Evolutionary conservation across 1,284 basidiomycete genomes (phyloP).

Genomic region (Inonotus obliquus): DNA sequence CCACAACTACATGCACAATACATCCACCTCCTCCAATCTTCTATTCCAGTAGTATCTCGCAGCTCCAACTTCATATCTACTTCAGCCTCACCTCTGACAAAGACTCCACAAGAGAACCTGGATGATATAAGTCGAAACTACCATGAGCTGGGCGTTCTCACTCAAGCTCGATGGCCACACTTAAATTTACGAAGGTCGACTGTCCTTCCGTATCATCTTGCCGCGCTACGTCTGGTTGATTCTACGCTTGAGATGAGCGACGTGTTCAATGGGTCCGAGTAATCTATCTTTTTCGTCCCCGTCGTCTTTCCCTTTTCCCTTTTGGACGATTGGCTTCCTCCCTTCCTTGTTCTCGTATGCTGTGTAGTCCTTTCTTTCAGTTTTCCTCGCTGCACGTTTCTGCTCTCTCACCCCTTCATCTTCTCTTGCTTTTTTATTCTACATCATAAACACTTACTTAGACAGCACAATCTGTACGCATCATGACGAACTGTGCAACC

Average conservation of each 20-base stretch:
- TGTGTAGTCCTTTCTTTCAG: too few relatives aligned
- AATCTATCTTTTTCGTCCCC: background rate
- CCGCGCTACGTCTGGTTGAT: conserved; percentile 58
- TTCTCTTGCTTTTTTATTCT: background rate
- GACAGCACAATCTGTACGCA: background rate
- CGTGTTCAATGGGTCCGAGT: conserved; percentile 67
- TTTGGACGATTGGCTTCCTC: background rate
- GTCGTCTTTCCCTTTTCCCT: background rate
- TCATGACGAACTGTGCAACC: background rate
- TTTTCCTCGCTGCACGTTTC: too few relatives aligned
- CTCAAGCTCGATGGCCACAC: conserved; percentile 41
- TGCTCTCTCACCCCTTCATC: too few relatives aligned
- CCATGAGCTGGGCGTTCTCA: conserved; percentile 60
- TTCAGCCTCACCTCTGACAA: conserved; percentile 33
- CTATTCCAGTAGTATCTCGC: background rate
- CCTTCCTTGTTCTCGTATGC: background rate
- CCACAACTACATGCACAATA: conserved; percentile 36
- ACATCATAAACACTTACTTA: background rate
- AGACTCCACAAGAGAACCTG: conserved; percentile 37
- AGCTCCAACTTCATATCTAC: conserved; percentile 26
- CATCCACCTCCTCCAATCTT: conserved; percentile 53
- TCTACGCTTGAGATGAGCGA: conserved; percentile 29
- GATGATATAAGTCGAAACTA: conserved; percentile 62
- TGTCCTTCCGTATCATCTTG: conserved; percentile 61
- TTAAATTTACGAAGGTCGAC: conserved; percentile 32